Conservation (phyloP, 1,284 basidiomycete genomes). For the Heimioporus retisporus region DNA sequence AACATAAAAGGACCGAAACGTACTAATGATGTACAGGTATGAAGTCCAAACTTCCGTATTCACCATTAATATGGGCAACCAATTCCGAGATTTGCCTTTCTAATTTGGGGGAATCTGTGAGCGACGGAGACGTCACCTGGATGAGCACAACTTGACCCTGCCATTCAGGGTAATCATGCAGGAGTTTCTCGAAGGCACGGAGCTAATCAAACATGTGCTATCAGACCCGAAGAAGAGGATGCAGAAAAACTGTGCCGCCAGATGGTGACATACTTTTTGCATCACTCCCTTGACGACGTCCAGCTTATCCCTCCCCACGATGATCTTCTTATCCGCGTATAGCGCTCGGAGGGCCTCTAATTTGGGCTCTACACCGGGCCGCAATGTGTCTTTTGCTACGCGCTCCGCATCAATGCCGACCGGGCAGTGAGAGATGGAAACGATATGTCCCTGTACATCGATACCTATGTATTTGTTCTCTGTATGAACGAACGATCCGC, state of each 20-base stretch:
- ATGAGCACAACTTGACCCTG: constrained; percentile 90
- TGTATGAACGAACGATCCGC: constrained; percentile 8
- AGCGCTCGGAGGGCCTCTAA: constrained; percentile 86
- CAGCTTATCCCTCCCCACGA: constrained; percentile 98
- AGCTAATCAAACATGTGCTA: constrained; percentile 58
- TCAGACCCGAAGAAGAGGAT: constrained; percentile 11
- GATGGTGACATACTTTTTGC: constrained; percentile 76
- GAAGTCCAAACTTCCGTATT: constrained; percentile 96
- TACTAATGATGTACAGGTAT: constrained; percentile 99
- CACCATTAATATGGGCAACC: constrained; percentile 97
- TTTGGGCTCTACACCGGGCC: constrained; percentile 91
- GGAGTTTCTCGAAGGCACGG: constrained; percentile 95
- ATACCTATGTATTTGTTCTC: constrained; percentile 67
- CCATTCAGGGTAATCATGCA: constrained; percentile 97
- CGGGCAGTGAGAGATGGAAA: constrained; percentile 91
- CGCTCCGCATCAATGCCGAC: constrained; percentile 98
- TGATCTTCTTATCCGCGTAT: constrained; percentile 99
- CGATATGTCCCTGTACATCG: constrained; percentile 91
- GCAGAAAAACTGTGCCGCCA: too few species aligned
- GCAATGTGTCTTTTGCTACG: constrained; percentile 86
- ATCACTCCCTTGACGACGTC: constrained; percentile 98
- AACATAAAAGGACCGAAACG: constrained; percentile 37
- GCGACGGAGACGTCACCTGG: constrained; percentile 94
- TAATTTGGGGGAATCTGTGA: constrained; percentile 94
- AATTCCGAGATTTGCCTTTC: constrained; percentile 96